These are phyloP conservation scores for Xanthoconium stramineum DNA, from an alignment of 768 basidiomycete genomes.

Conservation along the genomic window DNA sequence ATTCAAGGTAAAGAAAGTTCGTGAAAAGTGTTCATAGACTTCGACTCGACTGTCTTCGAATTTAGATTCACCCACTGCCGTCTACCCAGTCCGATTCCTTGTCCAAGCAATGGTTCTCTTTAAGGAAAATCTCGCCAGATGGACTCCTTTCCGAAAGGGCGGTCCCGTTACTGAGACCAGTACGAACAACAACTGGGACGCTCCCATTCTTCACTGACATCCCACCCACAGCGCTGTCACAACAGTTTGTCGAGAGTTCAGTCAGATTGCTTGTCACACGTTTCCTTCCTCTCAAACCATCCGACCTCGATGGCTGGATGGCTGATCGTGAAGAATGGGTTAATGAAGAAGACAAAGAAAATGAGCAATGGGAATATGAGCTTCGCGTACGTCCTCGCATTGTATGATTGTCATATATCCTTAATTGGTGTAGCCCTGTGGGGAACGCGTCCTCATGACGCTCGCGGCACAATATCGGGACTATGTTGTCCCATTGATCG, in stretches of 20 bases:
- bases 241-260: constrained; percentile 70
- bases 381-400: constrained; percentile 61
- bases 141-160: constrained; percentile 63
- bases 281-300: constrained; percentile 79
- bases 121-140: constrained; percentile 76
- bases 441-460: constrained; percentile 87
- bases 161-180: constrained; percentile 60
- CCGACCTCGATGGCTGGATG: constrained; percentile 82
- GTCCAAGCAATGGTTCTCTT: constrained; percentile 86
- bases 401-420: neutral
- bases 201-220: constrained; percentile 12
- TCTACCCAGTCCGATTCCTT: constrained; percentile 76
- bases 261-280: constrained; percentile 75
- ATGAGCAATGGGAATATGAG: constrained; percentile 91
- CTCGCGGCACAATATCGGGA: constrained; percentile 66
- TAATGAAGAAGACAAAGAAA: constrained; percentile 83
- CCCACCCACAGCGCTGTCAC: constrained; percentile 48
- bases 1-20: constrained; percentile 50
- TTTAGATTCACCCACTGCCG: constrained; percentile 57
- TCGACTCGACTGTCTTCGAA: neutral
- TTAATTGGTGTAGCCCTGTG: constrained; percentile 64
- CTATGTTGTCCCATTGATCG: constrained; percentile 66
- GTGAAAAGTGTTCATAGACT: neutral
- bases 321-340: constrained; percentile 95
- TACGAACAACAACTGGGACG: constrained; percentile 27